A percentile compares a stretch with the other conserved stretches of the same genome.
Evolutionary conservation across 2,329 filamentous ascomycete species (phyloP).

Genomic region (Ascochyta clinopodiicola): DNA sequence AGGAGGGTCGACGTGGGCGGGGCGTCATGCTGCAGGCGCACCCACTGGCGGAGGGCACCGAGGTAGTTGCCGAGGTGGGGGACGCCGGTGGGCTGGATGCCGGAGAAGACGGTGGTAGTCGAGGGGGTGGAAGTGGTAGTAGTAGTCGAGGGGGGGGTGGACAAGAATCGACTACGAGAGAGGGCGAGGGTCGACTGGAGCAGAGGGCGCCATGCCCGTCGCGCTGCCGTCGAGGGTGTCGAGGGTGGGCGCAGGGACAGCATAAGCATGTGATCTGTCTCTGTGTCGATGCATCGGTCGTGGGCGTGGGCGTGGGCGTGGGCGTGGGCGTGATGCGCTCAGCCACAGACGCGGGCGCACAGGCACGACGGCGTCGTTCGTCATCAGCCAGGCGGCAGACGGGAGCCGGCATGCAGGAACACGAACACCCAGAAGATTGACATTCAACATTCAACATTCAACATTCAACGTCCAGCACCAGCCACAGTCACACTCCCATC

Average conservation of each 20-base stretch:
- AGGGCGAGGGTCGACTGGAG: not conserved
- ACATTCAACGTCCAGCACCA: not conserved
- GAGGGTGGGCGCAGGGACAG: constrained; percentile 5
- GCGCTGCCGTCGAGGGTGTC: constrained; percentile 2
- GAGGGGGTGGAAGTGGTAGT: too few species aligned
- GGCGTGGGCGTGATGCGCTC: too few species aligned
- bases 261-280: constrained; percentile 10
- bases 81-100: constrained; percentile 93
- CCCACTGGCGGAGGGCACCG: constrained; percentile 88
- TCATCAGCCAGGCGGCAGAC: not conserved
- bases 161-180: not conserved
- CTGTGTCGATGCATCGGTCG: too few species aligned
- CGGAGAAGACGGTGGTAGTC: constrained; percentile 74
- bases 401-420: not conserved
- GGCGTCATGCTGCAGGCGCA: constrained; percentile 73
- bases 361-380: too few species aligned
- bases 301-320: too few species aligned
- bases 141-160: not conserved
- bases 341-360: too few species aligned
- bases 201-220: not conserved
- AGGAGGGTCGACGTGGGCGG: constrained; percentile 67
- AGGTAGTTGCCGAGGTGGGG: constrained; percentile 96
- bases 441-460: not conserved
- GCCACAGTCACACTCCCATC: too few species aligned
- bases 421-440: too few species aligned